phyloP scores from a whole-genome alignment of 148 eudicot genomes.

The Cornus kousa region DNA sequence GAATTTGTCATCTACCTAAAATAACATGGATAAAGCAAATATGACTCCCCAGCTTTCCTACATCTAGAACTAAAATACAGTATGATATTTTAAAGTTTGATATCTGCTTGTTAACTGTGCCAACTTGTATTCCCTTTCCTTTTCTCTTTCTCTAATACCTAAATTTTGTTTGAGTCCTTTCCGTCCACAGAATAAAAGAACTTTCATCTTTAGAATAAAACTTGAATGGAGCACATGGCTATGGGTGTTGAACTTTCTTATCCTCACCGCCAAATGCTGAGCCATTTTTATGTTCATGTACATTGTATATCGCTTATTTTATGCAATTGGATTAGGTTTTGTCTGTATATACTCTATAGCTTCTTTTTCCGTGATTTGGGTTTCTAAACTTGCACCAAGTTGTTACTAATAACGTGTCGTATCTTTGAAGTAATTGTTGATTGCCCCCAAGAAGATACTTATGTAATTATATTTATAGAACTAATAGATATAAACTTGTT shows the following conservation, averaged over 20 bases:
- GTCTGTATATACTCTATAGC: background rate
- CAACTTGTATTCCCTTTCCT: background rate
- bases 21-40: background rate
- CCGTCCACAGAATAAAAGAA: background rate
- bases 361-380: background rate
- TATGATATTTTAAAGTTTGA: background rate
- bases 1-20: background rate
- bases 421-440: background rate
- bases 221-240: background rate
- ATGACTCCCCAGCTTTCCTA: background rate
- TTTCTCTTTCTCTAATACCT: background rate
- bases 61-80: background rate
- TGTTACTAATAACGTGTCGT: background rate
- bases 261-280: background rate
- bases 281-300: background rate
- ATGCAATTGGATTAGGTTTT: background rate
- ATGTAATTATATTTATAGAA: too few relatives aligned
- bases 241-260: background rate
- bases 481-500: background rate
- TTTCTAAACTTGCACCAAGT: background rate
- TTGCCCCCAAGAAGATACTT: background rate
- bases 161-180: background rate
- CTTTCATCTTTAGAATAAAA: background rate
- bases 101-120: background rate
- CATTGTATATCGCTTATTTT: background rate